phyloP scores from a whole-genome alignment of 2,329 filamentous ascomycete species.

The Amphichorda felina region DNA sequence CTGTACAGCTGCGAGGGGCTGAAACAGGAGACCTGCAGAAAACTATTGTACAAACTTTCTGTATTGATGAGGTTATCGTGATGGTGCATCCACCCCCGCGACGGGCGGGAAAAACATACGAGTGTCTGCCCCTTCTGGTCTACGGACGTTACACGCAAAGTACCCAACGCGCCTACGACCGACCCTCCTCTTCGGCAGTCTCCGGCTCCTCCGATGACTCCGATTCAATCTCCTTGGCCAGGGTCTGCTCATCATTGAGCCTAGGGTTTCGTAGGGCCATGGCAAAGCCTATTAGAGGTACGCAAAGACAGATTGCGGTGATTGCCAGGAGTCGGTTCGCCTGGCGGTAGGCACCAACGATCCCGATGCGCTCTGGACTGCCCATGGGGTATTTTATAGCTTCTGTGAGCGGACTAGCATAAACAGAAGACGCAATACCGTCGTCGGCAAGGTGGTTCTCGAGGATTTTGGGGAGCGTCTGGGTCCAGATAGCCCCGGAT shows the following conservation, averaged over 20 bases:
- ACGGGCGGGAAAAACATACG: no score
- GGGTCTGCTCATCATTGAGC: conserved; percentile 30
- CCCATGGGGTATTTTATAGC: conserved; percentile 24
- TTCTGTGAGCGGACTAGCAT: conserved; percentile 23
- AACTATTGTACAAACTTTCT: no score
- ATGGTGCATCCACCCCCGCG: no score
- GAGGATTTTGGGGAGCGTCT: conserved; percentile 38
- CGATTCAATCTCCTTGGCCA: conserved; percentile 18
- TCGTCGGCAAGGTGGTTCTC: conserved; percentile 15
- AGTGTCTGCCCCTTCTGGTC: no score
- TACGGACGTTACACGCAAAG: no score
- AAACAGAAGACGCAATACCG: conserved; percentile 18
- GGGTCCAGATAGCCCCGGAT: conserved; percentile 51
- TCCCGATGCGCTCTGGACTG: conserved; percentile 26
- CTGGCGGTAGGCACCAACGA: conserved; percentile 32
- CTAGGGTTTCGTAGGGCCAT: conserved; percentile 29
- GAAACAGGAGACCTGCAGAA: no score
- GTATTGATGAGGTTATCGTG: no score
- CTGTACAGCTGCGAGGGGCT: no score
- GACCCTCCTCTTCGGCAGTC: neutral
- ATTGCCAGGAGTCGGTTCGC: conserved; percentile 34
- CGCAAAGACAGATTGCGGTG: conserved; percentile 34
- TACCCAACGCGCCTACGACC: no score
- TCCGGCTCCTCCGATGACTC: conserved; percentile 7
- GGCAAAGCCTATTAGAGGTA: conserved; percentile 33